Conservation (phyloP, 106 monocot species). For the Xerophyta viscosa region DNA sequence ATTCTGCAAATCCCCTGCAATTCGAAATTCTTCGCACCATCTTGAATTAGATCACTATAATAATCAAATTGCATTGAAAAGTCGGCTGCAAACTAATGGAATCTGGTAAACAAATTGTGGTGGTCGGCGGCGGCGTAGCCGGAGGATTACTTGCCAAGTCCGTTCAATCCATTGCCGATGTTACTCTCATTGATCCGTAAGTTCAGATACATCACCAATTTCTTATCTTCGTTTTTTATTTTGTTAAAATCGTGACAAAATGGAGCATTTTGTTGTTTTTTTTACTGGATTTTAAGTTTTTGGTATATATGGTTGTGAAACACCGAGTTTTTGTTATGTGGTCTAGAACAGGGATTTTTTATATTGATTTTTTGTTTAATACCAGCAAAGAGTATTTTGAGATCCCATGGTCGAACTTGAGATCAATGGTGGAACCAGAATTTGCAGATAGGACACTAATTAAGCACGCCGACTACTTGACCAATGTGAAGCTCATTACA, state of each 20-base stretch:
- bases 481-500: slow-evolving; percentile 15
- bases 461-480: slow-evolving; percentile 24
- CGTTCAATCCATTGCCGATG: background rate
- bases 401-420: slow-evolving; percentile 52
- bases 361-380: background rate
- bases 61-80: too few species aligned
- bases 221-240: background rate
- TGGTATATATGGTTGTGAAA: too few species aligned
- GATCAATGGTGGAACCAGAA: slow-evolving; percentile 26
- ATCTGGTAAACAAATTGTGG: slow-evolving; percentile 1
- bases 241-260: too few species aligned
- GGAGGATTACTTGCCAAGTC: slow-evolving; percentile 4
- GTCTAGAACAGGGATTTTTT: background rate
- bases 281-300: too few species aligned
- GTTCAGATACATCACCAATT: background rate
- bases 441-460: slow-evolving; percentile 28
- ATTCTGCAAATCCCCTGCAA: too few species aligned
- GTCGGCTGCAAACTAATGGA: too few species aligned
- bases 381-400: slow-evolving; percentile 62
- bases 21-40: too few species aligned
- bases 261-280: too few species aligned
- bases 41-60: too few species aligned
- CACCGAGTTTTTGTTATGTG: too few species aligned
- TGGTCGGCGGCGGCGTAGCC: slow-evolving; percentile 11
- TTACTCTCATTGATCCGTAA: slow-evolving; percentile 13